Conservation (phyloP, 441 rosid genomes). For the Adansonia gregorii region DNA sequence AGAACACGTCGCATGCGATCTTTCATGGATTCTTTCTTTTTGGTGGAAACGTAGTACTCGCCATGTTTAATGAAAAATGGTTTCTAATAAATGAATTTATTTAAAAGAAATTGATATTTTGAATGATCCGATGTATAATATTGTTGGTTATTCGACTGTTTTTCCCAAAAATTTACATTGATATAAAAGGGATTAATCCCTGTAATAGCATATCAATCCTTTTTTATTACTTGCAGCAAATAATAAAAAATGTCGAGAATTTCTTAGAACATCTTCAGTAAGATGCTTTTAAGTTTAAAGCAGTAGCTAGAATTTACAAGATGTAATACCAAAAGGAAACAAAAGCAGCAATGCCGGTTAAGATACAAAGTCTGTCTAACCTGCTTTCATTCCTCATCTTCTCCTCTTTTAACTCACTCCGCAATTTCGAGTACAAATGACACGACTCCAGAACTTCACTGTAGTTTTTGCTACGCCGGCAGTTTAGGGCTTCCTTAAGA, state of each 20-base stretch:
- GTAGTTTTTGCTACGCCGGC: constrained; percentile 66
- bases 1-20: too few relatives aligned
- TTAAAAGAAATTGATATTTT: too few relatives aligned
- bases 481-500: constrained; percentile 68
- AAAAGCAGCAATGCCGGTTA: constrained; percentile 64
- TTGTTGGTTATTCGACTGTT: too few relatives aligned
- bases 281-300: not conserved
- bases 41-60: too few relatives aligned
- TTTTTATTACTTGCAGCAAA: constrained; percentile 33
- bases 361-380: constrained; percentile 63
- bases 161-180: too few relatives aligned
- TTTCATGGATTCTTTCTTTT: too few relatives aligned
- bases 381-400: constrained; percentile 72
- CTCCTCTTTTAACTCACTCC: constrained; percentile 65
- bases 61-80: too few relatives aligned
- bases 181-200: not conserved
- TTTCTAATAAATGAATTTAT: too few relatives aligned
- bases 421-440: constrained; percentile 66
- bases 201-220: too few relatives aligned
- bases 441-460: constrained; percentile 74
- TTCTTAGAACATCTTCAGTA: constrained; percentile 25
- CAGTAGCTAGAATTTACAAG: constrained; percentile 38
- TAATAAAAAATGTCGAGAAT: not conserved
- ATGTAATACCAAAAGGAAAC: constrained; percentile 61
- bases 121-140: too few relatives aligned